Conservation (phyloP, 768 basidiomycete genomes). For the Dioszegia hungarica region DNA sequence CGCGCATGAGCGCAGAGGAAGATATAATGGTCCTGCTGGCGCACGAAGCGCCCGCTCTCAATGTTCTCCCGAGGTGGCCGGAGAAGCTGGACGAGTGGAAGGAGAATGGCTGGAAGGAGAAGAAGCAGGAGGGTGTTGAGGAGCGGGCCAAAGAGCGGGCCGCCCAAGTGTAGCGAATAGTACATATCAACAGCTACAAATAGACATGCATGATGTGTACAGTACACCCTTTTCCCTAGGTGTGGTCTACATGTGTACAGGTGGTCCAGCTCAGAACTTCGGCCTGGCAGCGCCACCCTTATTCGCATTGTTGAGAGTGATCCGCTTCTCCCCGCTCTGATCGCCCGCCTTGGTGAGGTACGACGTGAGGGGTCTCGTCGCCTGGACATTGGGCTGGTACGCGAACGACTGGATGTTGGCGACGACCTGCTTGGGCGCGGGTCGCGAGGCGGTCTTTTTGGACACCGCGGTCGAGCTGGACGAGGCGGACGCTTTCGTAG, state of each 20-base stretch:
- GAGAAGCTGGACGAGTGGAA: slow-evolving; percentile 22
- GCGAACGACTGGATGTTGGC: slow-evolving; percentile 5
- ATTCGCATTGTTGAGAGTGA: background rate
- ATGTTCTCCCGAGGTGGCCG: slow-evolving; percentile 17
- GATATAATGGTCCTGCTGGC: slow-evolving; percentile 37
- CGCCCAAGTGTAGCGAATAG: background rate
- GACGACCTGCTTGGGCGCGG: background rate
- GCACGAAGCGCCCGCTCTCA: slow-evolving; percentile 25
- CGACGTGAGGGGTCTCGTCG: background rate
- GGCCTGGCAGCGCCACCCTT: background rate
- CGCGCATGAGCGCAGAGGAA: slow-evolving; percentile 24
- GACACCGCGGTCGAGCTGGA: background rate
- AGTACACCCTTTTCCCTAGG: too few relatives aligned
- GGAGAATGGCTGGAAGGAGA: slow-evolving; percentile 25
- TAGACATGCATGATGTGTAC: background rate
- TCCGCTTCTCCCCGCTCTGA: background rate
- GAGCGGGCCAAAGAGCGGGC: background rate
- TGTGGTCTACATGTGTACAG: too few relatives aligned
- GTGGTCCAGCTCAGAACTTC: background rate
- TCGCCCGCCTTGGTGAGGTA: background rate
- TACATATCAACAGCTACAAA: background rate
- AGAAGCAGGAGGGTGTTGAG: slow-evolving; percentile 15
- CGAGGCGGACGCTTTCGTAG: background rate
- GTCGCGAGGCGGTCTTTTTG: background rate
- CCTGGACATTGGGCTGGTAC: background rate